Conservation (phyloP, 2,329 filamentous ascomycete species). For the Xylariomycetidae sp. region DNA sequence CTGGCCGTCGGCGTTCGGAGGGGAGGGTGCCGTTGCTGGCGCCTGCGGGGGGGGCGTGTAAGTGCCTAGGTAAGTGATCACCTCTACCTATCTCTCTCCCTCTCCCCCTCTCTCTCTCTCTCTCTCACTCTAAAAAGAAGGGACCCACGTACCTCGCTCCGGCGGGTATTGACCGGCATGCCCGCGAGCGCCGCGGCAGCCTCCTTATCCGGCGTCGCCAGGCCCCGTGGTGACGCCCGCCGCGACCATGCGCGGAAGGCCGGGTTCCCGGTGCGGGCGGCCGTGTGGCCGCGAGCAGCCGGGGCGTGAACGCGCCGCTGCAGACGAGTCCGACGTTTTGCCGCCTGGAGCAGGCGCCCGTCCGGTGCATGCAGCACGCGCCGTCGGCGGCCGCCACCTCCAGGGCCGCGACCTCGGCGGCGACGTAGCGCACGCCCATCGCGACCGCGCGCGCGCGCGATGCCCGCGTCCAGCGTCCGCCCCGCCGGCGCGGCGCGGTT, state of each 20-base stretch:
- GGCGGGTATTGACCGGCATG: conserved; percentile 23
- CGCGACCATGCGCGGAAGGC: conserved; percentile 43
- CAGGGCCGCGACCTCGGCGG: conserved; percentile 36
- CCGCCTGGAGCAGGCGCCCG: too few species aligned
- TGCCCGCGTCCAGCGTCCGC: conserved; percentile 43
- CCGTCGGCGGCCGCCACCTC: conserved; percentile 30
- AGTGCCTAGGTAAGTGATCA: too few species aligned
- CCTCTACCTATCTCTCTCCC: too few species aligned
- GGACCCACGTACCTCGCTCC: too few species aligned
- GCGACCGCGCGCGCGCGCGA: conserved; percentile 38
- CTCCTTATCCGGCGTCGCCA: conserved; percentile 18
- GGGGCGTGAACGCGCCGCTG: conserved; percentile 45
- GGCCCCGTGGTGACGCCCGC: conserved; percentile 39
- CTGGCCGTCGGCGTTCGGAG: conserved; percentile 42
- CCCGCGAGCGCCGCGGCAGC: conserved; percentile 10
- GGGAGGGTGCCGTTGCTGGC: conserved; percentile 53
- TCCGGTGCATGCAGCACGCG: conserved; percentile 33
- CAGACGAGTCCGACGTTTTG: too few species aligned
- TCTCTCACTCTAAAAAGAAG: too few species aligned
- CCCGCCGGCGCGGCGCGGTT: conserved; percentile 52
- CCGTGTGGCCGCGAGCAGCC: conserved; percentile 38
- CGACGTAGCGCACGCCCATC: conserved; percentile 46
- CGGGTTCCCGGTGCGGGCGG: conserved; percentile 32
- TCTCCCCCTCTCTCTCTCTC: too few species aligned
- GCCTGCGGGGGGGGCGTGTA: conserved; percentile 27